phyloP scores from a whole-genome alignment of 176 grass and related monocot species.

The Oropetium thomaeum region DNA sequence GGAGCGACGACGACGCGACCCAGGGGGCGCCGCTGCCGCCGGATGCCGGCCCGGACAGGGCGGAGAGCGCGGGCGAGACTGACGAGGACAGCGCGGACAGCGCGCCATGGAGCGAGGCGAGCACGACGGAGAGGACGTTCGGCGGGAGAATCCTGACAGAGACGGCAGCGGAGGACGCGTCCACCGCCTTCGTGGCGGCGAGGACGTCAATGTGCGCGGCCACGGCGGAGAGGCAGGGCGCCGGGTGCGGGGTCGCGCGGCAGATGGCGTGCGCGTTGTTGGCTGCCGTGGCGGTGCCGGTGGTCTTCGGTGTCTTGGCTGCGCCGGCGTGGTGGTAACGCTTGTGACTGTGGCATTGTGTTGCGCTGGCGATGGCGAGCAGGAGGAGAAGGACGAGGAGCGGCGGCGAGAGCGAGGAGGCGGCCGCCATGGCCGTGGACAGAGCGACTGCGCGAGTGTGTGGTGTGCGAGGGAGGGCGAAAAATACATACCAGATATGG shows the following conservation, averaged over 20 bases:
- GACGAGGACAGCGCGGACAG: slow-evolving; percentile 29
- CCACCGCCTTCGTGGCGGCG: background rate
- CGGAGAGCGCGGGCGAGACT: slow-evolving; percentile 43
- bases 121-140: slow-evolving; percentile 40
- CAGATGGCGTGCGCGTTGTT: slow-evolving; percentile 35
- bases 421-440: slow-evolving; percentile 38
- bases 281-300: background rate
- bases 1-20: slow-evolving; percentile 18
- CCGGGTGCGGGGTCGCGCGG: slow-evolving; percentile 50
- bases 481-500: background rate
- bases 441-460: background rate
- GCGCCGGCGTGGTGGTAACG: slow-evolving; percentile 7
- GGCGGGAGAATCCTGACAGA: slow-evolving; percentile 23
- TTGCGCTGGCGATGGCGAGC: background rate
- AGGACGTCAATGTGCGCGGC: slow-evolving; percentile 18
- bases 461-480: background rate
- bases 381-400: slow-evolving; percentile 23
- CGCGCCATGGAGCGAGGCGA: slow-evolving; percentile 48
- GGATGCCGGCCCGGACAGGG: slow-evolving; percentile 17
- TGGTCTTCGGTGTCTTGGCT: background rate
- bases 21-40: background rate
- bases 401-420: slow-evolving; percentile 13
- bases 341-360: slow-evolving; percentile 29
- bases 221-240: slow-evolving; percentile 42
- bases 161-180: slow-evolving; percentile 32